Evolutionary conservation across 495 filamentous ascomycete species (phyloP), one percentile per base, ranked within the genome.

Genomic region (Podospora bellae-mahoneyi): DNA sequence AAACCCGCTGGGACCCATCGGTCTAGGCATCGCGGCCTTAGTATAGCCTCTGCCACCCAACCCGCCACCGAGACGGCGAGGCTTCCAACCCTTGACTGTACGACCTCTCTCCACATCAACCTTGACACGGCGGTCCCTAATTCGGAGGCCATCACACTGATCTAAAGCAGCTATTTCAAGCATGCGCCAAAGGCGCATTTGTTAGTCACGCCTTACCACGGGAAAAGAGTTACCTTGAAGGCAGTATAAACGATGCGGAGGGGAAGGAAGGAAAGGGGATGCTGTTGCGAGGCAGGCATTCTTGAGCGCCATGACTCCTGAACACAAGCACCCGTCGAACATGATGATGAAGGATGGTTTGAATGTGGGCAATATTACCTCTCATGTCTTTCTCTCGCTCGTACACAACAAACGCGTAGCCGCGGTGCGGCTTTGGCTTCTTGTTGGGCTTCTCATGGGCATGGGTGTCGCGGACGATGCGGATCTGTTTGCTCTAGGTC

Each of bases 341-440:
- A 72, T 64, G 60, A 81, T 77, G 73, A 73, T 71, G 69, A 74
- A 48, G 73, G 70, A 73, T 72, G 75, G 72, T 79, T 74, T 73
- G 75, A 69, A 67, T 76, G 75, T 77, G 75, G 76, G 68, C 74
- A 74, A 65, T 61, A 72, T 80, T 97, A 97, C 95, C 94, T 90
- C 96, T 97, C 96, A 99, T 97, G 76, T 99, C 95, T 80, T 94
- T 94, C 79, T 98, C 95, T 74, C 92, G 89, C 80, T 98, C 94
- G 78, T 93, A 99, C 60, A 97, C 93, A 72, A 99, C 90, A 78
- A 99, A 99, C 67, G 93, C 95, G 81, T 99, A 99, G 69, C 95
- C 95, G 71, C 88, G 86, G 77, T 95, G 90, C 58, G 88, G 84
- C 79, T 96, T 97, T 77, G 93, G 94, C 64, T 88, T 87, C 75